Conservation (phyloP, 1,284 basidiomycete species). For the Ustilago hordei region DNA sequence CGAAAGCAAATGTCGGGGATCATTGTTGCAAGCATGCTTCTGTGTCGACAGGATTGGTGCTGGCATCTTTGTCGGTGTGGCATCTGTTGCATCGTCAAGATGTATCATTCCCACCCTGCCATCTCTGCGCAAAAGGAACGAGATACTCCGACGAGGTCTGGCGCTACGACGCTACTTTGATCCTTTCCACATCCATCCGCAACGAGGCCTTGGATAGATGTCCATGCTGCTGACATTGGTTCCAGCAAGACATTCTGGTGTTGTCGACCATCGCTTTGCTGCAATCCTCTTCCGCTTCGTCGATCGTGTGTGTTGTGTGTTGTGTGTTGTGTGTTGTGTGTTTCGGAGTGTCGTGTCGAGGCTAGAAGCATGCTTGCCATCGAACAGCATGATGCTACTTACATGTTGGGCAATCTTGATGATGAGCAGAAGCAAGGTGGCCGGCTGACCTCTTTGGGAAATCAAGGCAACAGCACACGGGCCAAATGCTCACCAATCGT, state of each 20-base stretch:
- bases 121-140: no score
- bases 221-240: background rate
- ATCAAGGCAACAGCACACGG: conserved; percentile 19
- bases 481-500: no score
- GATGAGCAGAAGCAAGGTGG: conserved; percentile 70
- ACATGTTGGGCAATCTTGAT: conserved; percentile 66
- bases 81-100: no score
- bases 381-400: conserved; percentile 38
- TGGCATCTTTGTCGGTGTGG: background rate
- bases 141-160: no score
- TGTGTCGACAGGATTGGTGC: background rate
- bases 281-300: background rate
- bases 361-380: conserved; percentile 27
- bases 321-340: conserved; percentile 1
- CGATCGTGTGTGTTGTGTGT: conserved; percentile 1
- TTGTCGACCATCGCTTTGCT: background rate
- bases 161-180: no score
- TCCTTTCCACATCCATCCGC: no score
- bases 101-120: no score
- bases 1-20: background rate
- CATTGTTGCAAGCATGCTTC: background rate
- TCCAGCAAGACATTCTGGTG: background rate
- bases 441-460: background rate
- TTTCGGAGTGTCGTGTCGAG: conserved; percentile 16
- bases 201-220: no score